These are phyloP conservation scores for Ophiostoma perfectum DNA, from an alignment of 2,329 filamentous ascomycete genomes.

Conservation along the genomic window DNA sequence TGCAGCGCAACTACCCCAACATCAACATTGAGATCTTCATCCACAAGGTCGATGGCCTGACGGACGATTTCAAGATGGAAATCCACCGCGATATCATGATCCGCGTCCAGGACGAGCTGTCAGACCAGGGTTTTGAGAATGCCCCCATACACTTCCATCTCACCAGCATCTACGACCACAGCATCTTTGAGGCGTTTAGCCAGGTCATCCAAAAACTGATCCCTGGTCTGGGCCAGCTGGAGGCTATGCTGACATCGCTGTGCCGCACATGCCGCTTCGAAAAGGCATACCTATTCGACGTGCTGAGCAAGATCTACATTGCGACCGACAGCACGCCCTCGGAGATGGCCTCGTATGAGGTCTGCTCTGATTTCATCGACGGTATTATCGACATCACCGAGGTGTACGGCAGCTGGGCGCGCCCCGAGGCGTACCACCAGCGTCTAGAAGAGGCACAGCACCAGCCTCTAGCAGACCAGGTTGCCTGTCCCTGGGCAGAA, in stretches of 20 bases:
- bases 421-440: constrained; percentile 50
- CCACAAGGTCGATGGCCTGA: constrained; percentile 97
- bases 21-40: constrained; percentile 99
- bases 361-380: constrained; percentile 97
- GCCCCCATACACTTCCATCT: constrained; percentile 91
- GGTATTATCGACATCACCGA: constrained; percentile 96
- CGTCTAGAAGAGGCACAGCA: constrained; percentile 56
- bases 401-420: constrained; percentile 75
- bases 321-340: constrained; percentile 90
- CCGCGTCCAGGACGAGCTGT: constrained; percentile 91
- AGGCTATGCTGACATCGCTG: constrained; percentile 88
- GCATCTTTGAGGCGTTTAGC: constrained; percentile 92
- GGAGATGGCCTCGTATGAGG: constrained; percentile 94
- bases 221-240: constrained; percentile 84
- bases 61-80: constrained; percentile 92
- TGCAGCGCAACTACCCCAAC: constrained; percentile 82
- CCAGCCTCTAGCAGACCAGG: constrained; percentile 58
- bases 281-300: constrained; percentile 97
- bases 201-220: constrained; percentile 98
- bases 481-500: constrained; percentile 61
- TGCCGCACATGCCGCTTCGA: constrained; percentile 93
- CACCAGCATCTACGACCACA: constrained; percentile 97
- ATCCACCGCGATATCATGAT: constrained; percentile 96
- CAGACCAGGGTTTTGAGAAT: constrained; percentile 87
- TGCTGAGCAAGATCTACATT: constrained; percentile 97